Evolutionary conservation across 306 rosid species (phyloP).

Genomic region (Abrus precatorius): DNA sequence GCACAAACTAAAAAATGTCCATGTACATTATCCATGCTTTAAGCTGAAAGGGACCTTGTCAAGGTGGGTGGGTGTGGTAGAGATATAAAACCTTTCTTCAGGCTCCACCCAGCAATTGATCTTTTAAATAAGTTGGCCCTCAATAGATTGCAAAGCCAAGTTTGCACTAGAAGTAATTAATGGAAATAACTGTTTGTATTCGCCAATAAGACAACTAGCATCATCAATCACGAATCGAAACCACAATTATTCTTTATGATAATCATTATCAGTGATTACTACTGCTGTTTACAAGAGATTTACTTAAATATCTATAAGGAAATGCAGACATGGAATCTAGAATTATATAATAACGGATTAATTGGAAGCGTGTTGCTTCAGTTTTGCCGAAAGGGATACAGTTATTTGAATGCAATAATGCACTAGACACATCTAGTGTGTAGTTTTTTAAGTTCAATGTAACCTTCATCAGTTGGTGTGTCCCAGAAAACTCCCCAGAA

Average conservation of each 20-base stretch:
- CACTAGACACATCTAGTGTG: conserved; percentile 7
- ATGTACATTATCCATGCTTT: not conserved
- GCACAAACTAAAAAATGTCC: conserved; percentile 11
- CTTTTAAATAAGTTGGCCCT: conserved; percentile 8
- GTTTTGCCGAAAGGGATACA: conserved; percentile 10
- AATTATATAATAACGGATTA: conserved; percentile 2
- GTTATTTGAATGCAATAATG: conserved; percentile 3
- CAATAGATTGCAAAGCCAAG: conserved; percentile 4
- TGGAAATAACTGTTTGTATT: not conserved
- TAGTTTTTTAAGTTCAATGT: not conserved
- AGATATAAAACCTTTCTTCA: not conserved
- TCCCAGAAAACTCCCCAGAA: not conserved
- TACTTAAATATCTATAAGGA: not conserved
- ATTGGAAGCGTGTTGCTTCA: conserved; percentile 1
- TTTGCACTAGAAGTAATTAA: conserved; percentile 10
- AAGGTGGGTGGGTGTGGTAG: not conserved
- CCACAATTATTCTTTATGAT: not conserved
- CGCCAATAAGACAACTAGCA: not conserved
- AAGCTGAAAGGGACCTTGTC: not conserved
- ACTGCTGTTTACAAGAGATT: not conserved
- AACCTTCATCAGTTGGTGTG: not conserved
- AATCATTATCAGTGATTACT: not conserved
- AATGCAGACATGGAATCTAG: conserved; percentile 13
- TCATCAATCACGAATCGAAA: not conserved
- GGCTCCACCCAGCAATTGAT: conserved; percentile 2